Conservation (phyloP, 129 eudicot species). For the Sambucus nigra region DNA sequence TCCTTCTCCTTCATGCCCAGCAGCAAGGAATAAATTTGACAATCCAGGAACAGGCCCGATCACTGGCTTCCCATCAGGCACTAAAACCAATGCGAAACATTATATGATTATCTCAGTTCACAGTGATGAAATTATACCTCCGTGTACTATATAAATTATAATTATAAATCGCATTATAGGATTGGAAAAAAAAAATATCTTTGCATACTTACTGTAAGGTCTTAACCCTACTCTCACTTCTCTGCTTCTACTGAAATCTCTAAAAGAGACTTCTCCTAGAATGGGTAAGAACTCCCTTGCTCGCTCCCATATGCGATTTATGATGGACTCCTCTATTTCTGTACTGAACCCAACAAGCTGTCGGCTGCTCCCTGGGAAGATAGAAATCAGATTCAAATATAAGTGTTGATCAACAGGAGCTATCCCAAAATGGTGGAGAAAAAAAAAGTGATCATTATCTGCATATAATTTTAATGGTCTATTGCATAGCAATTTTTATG, state of each 20-base stretch:
- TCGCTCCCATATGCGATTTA: conserved; percentile 71
- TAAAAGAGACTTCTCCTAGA: conserved; percentile 40
- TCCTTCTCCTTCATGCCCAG: conserved; percentile 99
- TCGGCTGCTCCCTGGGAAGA: conserved; percentile 84
- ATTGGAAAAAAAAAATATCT: background rate
- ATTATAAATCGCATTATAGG: background rate
- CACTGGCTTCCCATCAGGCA: conserved; percentile 93
- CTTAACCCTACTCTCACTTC: conserved; percentile 85
- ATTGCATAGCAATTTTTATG: no score
- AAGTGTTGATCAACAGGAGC: background rate
- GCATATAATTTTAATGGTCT: background rate
- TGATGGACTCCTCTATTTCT: conserved; percentile 50
- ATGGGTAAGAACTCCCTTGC: conserved; percentile 74
- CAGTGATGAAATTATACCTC: background rate
- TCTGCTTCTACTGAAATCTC: conserved; percentile 34
- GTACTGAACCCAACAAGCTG: conserved; percentile 85
- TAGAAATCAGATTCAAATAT: background rate
- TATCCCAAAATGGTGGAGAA: background rate
- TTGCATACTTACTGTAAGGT: conserved; percentile 81
- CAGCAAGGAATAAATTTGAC: conserved; percentile 71
- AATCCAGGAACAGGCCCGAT: conserved; percentile 81
- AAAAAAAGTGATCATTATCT: no score
- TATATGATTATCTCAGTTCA: background rate
- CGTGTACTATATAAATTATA: background rate
- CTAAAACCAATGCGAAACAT: conserved; percentile 23